Conservation (phyloP, 345 rosid species). For the Physaria fendleri region DNA sequence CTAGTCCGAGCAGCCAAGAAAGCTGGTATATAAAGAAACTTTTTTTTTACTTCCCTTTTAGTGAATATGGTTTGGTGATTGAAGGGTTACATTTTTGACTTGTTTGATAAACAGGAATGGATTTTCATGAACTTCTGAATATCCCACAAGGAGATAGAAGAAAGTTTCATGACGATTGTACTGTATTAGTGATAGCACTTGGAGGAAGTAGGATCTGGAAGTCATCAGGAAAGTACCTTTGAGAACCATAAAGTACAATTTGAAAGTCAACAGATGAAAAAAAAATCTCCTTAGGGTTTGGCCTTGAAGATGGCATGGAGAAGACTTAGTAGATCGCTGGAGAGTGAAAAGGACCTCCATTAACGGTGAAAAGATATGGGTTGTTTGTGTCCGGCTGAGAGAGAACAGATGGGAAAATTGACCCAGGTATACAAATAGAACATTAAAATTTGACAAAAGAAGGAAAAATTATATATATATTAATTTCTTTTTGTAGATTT, state of each 20-base stretch:
- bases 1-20: conserved; percentile 91
- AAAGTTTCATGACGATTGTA: conserved; percentile 93
- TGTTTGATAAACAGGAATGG: conserved; percentile 51
- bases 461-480: neutral
- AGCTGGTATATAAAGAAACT: conserved; percentile 65
- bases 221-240: conserved; percentile 91
- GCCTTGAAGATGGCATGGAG: too few relatives aligned
- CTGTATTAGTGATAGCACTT: conserved; percentile 90
- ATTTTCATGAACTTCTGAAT: conserved; percentile 82
- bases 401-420: too few relatives aligned
- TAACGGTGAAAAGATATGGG: too few relatives aligned
- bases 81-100: neutral
- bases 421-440: conserved; percentile 15
- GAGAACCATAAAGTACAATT: conserved; percentile 11
- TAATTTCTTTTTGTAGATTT: neutral
- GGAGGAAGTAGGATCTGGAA: conserved; percentile 96
- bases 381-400: too few relatives aligned
- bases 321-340: too few relatives aligned
- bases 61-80: neutral
- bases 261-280: neutral
- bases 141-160: conserved; percentile 96
- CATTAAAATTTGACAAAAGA: neutral
- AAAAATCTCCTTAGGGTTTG: neutral
- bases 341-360: neutral
- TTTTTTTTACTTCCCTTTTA: neutral